Evolutionary conservation across 2,329 filamentous ascomycete species (phyloP).

Genomic region (Emmonsiellopsis sp.): DNA sequence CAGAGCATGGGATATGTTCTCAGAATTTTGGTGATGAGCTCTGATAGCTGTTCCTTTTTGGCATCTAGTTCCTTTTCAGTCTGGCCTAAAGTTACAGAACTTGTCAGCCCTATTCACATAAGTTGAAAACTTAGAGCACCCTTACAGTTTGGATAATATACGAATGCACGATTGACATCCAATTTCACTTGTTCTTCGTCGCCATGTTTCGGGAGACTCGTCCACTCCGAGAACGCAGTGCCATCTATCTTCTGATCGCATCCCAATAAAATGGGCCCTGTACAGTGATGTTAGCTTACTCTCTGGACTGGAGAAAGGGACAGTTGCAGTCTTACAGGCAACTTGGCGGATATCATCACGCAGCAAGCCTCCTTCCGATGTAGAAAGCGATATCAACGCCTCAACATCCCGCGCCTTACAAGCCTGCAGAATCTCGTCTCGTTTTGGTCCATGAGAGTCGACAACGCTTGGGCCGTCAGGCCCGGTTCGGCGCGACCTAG

Average conservation of each 20-base stretch:
- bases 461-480: neutral
- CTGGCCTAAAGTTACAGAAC: constrained; percentile 43
- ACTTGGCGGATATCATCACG: constrained; percentile 57
- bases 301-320: neutral
- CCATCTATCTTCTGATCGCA: constrained; percentile 18
- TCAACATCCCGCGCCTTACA: constrained; percentile 50
- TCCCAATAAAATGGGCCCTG: constrained; percentile 43
- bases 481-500: neutral
- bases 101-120: constrained; percentile 11
- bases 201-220: constrained; percentile 58
- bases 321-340: constrained; percentile 56
- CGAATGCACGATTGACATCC: constrained; percentile 92
- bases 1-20: constrained; percentile 72
- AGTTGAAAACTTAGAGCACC: constrained; percentile 2
- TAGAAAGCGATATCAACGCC: constrained; percentile 49
- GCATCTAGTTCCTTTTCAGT: constrained; percentile 57
- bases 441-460: constrained; percentile 23
- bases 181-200: constrained; percentile 89
- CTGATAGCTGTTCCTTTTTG: constrained; percentile 67
- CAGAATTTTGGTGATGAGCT: constrained; percentile 71
- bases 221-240: constrained; percentile 36
- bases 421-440: constrained; percentile 46
- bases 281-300: constrained; percentile 9
- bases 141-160: constrained; percentile 83
- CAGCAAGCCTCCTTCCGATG: constrained; percentile 57